phyloP scores from a whole-genome alignment of 2,329 filamentous ascomycete species.

The Aspergillus pseudoterreus region DNA sequence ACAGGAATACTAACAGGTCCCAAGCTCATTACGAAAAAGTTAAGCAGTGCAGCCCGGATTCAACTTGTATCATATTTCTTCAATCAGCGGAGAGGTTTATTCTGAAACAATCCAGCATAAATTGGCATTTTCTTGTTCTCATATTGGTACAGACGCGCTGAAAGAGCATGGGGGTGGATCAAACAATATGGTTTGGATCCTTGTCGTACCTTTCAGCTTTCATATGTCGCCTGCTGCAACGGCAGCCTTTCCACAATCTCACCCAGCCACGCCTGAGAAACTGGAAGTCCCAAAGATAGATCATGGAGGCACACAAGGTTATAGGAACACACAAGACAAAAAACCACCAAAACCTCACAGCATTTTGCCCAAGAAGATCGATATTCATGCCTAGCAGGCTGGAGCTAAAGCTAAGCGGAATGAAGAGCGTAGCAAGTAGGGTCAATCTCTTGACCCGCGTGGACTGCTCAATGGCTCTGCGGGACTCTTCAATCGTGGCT shows the following conservation, averaged over 20 bases:
- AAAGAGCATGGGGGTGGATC: background rate
- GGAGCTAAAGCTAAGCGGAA: conserved; percentile 4
- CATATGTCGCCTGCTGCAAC: background rate
- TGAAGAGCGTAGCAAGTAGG: conserved; percentile 4
- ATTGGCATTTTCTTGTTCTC: too few species aligned
- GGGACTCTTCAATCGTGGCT: conserved; percentile 4
- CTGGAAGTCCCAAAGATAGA: conserved; percentile 1
- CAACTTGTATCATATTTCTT: too few species aligned
- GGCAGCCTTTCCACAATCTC: background rate
- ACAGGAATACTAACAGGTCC: too few species aligned
- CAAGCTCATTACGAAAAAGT: too few species aligned
- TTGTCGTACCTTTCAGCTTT: background rate
- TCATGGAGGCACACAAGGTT: background rate
- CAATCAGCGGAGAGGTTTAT: too few species aligned
- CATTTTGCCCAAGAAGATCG: conserved; percentile 3
- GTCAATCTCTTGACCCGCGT: conserved; percentile 3
- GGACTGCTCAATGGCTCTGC: conserved; percentile 6
- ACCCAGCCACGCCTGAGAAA: background rate
- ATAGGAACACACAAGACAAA: conserved; percentile 4
- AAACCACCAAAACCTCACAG: conserved; percentile 5
- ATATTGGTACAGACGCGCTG: too few species aligned
- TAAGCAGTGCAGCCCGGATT: too few species aligned
- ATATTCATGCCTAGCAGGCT: conserved; percentile 6
- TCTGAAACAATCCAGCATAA: too few species aligned
- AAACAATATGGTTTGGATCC: background rate